A percentile compares a stretch with the other conserved stretches of the same genome.
These are phyloP conservation scores for Paramecium primaurelia DNA, from an alignment of 73 alveolate species.

Conservation along the genomic window DNA sequence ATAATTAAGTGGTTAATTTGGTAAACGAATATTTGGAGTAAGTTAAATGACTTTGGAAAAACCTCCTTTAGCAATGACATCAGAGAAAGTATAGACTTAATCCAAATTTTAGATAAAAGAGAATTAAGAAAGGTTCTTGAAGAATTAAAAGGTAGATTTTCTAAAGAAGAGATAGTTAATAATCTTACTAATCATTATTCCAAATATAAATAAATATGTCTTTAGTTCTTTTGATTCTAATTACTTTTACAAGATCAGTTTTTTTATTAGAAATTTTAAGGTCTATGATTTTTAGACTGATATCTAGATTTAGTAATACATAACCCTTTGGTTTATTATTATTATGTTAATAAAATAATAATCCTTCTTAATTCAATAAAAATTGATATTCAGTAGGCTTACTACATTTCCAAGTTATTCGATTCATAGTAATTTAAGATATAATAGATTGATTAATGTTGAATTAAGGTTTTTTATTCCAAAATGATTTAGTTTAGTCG, in stretches of 20 bases:
- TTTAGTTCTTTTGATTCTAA: constrained; percentile 10
- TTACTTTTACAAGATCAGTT: not conserved
- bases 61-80: not conserved
- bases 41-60: not conserved
- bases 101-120: not conserved
- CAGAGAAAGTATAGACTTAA: not conserved
- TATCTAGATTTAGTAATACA: not conserved
- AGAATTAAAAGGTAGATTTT: not conserved
- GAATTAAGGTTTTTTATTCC: not conserved
- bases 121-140: not conserved
- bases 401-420: not conserved
- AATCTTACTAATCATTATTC: not conserved
- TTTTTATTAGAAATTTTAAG: not conserved
- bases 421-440: not conserved
- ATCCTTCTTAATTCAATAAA: not conserved
- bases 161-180: not conserved
- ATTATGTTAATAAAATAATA: not conserved
- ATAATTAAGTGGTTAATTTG: not conserved
- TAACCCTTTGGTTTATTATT: not conserved
- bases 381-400: not conserved
- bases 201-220: not conserved
- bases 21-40: not conserved
- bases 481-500: not conserved
- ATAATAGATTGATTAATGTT: not conserved
- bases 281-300: not conserved